phyloP scores from a whole-genome alignment of 1,139 yeast species.

The Saccharomyces hybrid region DNA sequence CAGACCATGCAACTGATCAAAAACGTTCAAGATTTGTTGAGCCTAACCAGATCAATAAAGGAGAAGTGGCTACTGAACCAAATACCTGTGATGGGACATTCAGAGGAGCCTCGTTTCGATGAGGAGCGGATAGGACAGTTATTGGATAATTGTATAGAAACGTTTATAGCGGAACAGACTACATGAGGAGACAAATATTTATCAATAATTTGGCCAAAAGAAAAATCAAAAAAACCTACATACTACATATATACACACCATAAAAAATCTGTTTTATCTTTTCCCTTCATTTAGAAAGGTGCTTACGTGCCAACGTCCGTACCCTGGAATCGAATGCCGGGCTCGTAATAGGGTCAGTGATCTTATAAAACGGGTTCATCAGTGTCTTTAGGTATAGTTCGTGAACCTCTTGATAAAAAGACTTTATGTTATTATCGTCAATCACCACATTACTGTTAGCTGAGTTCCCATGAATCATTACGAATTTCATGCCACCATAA shows the following conservation, averaged over 20 bases:
- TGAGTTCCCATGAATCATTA: slow-evolving; percentile 61
- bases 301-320: slow-evolving; percentile 65
- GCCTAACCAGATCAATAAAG: slow-evolving; percentile 28
- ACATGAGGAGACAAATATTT: not conserved
- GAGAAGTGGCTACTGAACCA: slow-evolving; percentile 32
- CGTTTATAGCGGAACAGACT: slow-evolving; percentile 11
- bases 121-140: slow-evolving; percentile 13
- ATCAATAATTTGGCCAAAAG: not conserved
- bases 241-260: not conserved
- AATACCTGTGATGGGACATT: slow-evolving; percentile 21
- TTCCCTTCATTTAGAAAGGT: slow-evolving; percentile 35
- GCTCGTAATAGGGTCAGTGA: slow-evolving; percentile 67
- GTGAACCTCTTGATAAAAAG: slow-evolving; percentile 77
- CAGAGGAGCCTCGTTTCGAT: slow-evolving; percentile 6
- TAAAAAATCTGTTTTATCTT: not conserved
- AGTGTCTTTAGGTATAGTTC: slow-evolving; percentile 82
- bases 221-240: not conserved
- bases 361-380: slow-evolving; percentile 78
- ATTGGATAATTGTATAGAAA: slow-evolving; percentile 16
- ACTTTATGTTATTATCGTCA: slow-evolving; percentile 72
- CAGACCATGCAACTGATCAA: slow-evolving; percentile 30
- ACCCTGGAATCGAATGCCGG: slow-evolving; percentile 73
- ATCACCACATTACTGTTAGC: slow-evolving; percentile 26
- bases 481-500: slow-evolving; percentile 77
- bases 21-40: slow-evolving; percentile 30